Base-by-base conservation (phyloP, 345 rosid genomes). In the Microcos paniculata region DNA sequence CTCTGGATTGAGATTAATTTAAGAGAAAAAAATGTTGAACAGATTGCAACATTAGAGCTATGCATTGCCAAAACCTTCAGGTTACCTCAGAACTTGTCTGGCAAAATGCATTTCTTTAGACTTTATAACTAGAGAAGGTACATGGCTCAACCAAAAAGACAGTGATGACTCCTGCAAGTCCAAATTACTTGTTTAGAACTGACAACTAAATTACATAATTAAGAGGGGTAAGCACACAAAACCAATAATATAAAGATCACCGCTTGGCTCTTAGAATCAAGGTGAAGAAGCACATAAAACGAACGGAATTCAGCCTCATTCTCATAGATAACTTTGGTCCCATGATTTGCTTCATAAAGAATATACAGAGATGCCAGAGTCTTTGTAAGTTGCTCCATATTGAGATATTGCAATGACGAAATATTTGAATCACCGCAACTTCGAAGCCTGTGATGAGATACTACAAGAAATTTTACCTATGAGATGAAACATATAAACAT, bases 311-410 rank as follows among this genome's bases (percentile, higher is more conserved):
- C 92, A 0, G 97, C 85, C 83, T 92, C 98, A 61, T 91, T 90
- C 84, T 82, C 68, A 62, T 74, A 61, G 58, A 73, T 48, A 52
- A 78, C 77, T 64, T 77, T 66, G n/a, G 84, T 64, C 73, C 82
- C 72, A 76, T 85, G 85, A 84, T 86, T 88, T 81, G 77, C 88
- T 73, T 90, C 97, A 76, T 95, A 95, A 49, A 95, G 84, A 80
- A 82, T 77, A 85, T 89, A 95, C 24, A 95, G 82, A 73, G 99
- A 85, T 46, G 87, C 80, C 73, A 92, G 81, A 69, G 93, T 72
- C 84, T 95, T 95, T 31, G 83, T 80, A 66, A 95, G 94, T 84
- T 95, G 99, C 89, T 95, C 99, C 92, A 86, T 81, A 84, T 95
- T 91, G 72, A 95, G 92, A 85, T 92, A 79, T 74, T 81, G 93